phyloP scores from a whole-genome alignment of 805 yeast species.

The Brettanomyces bruxellensis region DNA sequence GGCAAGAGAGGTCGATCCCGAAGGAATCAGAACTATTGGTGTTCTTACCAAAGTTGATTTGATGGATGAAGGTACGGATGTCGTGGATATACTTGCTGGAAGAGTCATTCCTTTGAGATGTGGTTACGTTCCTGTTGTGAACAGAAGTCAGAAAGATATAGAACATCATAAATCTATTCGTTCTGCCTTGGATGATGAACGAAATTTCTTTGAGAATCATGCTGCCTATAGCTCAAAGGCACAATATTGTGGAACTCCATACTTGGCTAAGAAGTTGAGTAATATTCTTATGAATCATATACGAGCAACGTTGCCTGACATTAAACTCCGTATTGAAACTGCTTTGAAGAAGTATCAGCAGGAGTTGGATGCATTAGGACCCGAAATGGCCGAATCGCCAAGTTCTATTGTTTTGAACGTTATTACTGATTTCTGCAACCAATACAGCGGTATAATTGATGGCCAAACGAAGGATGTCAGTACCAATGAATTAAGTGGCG shows the following conservation, averaged over 20 bases:
- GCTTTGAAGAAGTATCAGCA: slow-evolving; percentile 76
- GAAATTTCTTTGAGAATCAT: slow-evolving; percentile 74
- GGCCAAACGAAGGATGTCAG: slow-evolving; percentile 90
- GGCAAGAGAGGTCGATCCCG: slow-evolving; percentile 97
- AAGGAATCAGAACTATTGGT: slow-evolving; percentile 92
- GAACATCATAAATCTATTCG: slow-evolving; percentile 81
- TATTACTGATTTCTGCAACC: slow-evolving; percentile 88
- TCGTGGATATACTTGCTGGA: slow-evolving; percentile 89
- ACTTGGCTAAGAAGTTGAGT: slow-evolving; percentile 84
- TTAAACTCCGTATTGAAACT: slow-evolving; percentile 79
- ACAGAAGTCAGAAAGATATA: slow-evolving; percentile 95
- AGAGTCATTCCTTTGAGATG: slow-evolving; percentile 90
- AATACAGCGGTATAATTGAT: slow-evolving; percentile 80
- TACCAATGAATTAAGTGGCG: slow-evolving; percentile 88
- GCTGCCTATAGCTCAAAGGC: slow-evolving; percentile 89
- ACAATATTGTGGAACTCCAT: slow-evolving; percentile 98
- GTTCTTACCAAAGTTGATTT: slow-evolving; percentile 93
- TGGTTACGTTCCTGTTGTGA: slow-evolving; percentile 95
- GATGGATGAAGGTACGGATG: slow-evolving; percentile 98
- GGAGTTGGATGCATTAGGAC: slow-evolving; percentile 74
- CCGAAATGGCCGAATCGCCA: slow-evolving; percentile 82
- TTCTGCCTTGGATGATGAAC: slow-evolving; percentile 78
- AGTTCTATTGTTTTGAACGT: slow-evolving; percentile 82
- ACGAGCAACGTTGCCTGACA: slow-evolving; percentile 82
- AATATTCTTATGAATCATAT: slow-evolving; percentile 85